phyloP scores from a whole-genome alignment of 371 early-diverging fungal species.

The Rhizopus arrhizus region DNA sequence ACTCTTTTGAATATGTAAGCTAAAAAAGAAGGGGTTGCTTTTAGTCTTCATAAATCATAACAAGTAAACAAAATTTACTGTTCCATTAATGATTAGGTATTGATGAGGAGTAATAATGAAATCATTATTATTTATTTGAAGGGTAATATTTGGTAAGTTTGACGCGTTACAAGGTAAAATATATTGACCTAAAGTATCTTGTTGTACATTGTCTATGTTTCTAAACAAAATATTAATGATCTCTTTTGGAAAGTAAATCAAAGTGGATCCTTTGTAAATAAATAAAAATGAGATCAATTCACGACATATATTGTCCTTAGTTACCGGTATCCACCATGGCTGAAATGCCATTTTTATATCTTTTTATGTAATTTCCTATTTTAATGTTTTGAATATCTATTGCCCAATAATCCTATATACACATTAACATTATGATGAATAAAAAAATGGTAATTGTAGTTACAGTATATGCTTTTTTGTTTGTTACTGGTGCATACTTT shows the following conservation, averaged over 20 bases:
- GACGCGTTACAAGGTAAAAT: constrained; percentile 36
- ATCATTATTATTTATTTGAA: constrained; percentile 26
- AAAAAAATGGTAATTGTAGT: no score
- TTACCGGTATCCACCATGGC: constrained; percentile 46
- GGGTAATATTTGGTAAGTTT: constrained; percentile 28
- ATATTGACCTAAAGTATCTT: constrained; percentile 33
- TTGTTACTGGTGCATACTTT: constrained; percentile 34
- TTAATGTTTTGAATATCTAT: constrained; percentile 36
- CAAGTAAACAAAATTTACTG: constrained; percentile 23
- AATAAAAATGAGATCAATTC: not conserved
- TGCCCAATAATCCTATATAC: constrained; percentile 50
- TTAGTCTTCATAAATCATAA: no score
- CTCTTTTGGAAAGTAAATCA: constrained; percentile 36
- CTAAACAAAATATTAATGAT: constrained; percentile 24
- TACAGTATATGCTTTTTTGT: constrained; percentile 25
- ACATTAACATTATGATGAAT: not conserved
- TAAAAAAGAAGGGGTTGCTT: not conserved
- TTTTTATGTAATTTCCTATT: constrained; percentile 20
- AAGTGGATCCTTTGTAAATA: constrained; percentile 34
- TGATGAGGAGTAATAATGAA: constrained; percentile 33
- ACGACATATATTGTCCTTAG: not conserved
- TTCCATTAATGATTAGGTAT: constrained; percentile 36
- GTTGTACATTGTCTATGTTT: constrained; percentile 16
- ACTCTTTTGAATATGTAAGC: constrained; percentile 18
- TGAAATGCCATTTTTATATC: constrained; percentile 11